These are phyloP conservation scores for Delonix regia DNA, from an alignment of 306 rosid genomes.

Conservation along the genomic window DNA sequence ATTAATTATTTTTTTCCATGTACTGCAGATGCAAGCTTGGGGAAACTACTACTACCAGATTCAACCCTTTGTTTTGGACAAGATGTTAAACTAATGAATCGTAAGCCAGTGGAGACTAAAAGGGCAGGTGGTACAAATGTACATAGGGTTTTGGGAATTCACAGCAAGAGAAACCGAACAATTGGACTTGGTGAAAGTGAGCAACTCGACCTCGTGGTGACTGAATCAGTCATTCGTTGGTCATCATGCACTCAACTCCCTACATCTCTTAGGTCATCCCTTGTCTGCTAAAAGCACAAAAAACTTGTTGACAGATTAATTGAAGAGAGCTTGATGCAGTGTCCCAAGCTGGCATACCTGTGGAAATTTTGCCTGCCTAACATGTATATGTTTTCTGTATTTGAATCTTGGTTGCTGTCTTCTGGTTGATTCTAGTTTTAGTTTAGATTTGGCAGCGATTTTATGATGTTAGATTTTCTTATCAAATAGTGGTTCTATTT, in stretches of 20 bases:
- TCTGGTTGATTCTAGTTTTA: conserved; percentile 34
- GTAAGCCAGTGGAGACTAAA: conserved; percentile 51
- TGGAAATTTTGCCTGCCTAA: conserved; percentile 42
- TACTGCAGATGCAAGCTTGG: conserved; percentile 56
- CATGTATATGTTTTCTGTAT: conserved; percentile 36
- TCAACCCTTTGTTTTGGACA: conserved; percentile 49
- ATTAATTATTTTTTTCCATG: conserved; percentile 1
- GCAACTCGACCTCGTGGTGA: conserved; percentile 76
- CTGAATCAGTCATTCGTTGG: conserved; percentile 90
- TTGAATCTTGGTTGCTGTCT: conserved; percentile 32
- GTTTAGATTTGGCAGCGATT: conserved; percentile 39
- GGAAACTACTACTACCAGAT: conserved; percentile 54
- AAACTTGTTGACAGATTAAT: conserved; percentile 5
- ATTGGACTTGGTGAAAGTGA: conserved; percentile 84
- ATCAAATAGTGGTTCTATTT: conserved; percentile 32
- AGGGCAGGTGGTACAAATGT: conserved; percentile 59
- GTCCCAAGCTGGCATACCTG: conserved; percentile 13
- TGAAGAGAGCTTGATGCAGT: conserved; percentile 36
- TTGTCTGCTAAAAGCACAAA: conserved; percentile 59
- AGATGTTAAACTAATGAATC: conserved; percentile 38
- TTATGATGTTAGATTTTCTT: conserved; percentile 35
- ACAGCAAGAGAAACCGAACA: conserved; percentile 81
- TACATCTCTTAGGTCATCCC: conserved; percentile 76
- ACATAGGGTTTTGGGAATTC: conserved; percentile 57
- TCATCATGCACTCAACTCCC: conserved; percentile 83